Evolutionary conservation across 495 filamentous ascomycete species (phyloP), one percentile per base, ranked within the genome.

Genomic region (Penicillium arizonense): DNA sequence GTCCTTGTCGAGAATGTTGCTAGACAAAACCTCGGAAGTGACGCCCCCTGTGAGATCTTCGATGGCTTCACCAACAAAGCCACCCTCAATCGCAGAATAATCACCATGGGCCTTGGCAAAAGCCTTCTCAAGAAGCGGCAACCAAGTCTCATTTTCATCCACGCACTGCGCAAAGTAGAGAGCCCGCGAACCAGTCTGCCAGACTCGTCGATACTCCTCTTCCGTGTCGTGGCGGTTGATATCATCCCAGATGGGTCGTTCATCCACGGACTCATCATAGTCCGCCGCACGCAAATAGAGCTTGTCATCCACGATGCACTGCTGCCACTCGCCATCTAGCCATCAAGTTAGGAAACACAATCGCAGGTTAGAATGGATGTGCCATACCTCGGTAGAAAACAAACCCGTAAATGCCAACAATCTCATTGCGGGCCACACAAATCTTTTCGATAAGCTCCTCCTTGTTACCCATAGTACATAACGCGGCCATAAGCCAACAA

Each of bases 71-170:
- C 84, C 90, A 16, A 87, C 87, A 64, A 84, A 92, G 2, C 91
- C 91, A 16, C 91, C 90, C 53, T 93, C 87, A 42, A 96, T 91
- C 1, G 90, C 79, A 10, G 82, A 78, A 60, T 87, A 96, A 64
- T 94, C 89, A 3, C 90, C 91, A 59, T 97, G 93, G 10, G 91
- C 91, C 67, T 97, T 97, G 40, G 93, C 93, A 70, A 94, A 97
- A 0, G 93, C 93, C 69, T 97, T 97, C 63, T 97, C 93, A 3
- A 97, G 80, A 41, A 97, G 71, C 1, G 93, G 93, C 23, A 97
- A 75, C 93, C 93, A 97, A 0, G 91, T 97, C 73, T 97, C 93
- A 62, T 95, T 92, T 21, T 83, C 77, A 61, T 91, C 83, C 57
- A 83, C 81, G 67, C 91, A 96, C 58, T 91, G 88, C 1, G 90